Percentiles rank a stretch among this genome's conserved stretches.
These are phyloP conservation scores for Boletellus sp. DNA, from an alignment of 1,284 basidiomycete species.

Conservation along the genomic window DNA sequence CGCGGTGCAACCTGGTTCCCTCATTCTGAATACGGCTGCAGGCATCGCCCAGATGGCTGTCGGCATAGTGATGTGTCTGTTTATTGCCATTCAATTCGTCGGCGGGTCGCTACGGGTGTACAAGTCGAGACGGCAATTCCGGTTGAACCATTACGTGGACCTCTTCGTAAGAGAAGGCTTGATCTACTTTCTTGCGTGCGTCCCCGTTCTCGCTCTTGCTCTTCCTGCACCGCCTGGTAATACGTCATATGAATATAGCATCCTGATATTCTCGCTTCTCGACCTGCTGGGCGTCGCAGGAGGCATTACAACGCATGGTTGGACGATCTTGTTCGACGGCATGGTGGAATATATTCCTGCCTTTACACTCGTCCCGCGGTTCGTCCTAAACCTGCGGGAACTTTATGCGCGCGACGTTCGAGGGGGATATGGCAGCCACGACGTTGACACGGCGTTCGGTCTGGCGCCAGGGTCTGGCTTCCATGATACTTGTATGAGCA, in stretches of 20 bases:
- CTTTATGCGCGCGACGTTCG: slow-evolving; percentile 2
- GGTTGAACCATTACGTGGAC: not conserved
- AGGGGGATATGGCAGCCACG: not conserved
- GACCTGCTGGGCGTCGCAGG: not conserved
- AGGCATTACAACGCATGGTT: not conserved
- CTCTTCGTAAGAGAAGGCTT: not conserved
- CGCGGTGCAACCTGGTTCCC: not conserved
- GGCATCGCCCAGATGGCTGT: not conserved
- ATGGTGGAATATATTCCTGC: not conserved
- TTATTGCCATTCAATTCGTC: not conserved
- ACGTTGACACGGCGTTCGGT: slow-evolving; percentile 10
- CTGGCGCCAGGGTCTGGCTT: not conserved
- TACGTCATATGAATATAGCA: not conserved
- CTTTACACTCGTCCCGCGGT: slow-evolving; percentile 5
- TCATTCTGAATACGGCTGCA: not conserved
- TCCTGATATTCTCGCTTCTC: not conserved
- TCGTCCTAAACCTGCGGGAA: slow-evolving; percentile 5
- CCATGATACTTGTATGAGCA: not conserved
- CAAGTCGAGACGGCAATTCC: not conserved
- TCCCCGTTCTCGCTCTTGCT: not conserved
- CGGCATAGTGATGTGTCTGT: not conserved
- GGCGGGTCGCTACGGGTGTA: not conserved
- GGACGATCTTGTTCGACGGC: not conserved
- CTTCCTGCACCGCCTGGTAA: not conserved
- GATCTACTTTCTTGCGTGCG: not conserved